Evolutionary conservation across 2,329 filamentous ascomycete genomes (phyloP), one percentile per base, ranked within the genome.

Genomic region (Cercospora sojina): DNA sequence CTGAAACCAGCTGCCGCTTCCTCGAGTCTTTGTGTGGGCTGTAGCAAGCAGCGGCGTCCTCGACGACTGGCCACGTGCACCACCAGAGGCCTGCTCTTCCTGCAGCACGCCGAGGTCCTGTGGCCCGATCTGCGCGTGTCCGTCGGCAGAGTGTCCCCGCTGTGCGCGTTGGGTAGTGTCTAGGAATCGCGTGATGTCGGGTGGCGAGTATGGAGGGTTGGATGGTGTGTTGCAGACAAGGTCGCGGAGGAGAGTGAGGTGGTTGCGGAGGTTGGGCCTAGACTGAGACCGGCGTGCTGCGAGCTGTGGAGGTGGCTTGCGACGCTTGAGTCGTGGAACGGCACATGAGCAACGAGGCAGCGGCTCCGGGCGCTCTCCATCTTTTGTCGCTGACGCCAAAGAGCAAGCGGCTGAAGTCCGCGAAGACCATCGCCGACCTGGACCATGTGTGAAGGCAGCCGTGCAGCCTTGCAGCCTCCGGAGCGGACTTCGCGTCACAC

Each of bases 51-150:
- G 47, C 49, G 6, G 31, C 47, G 65, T 29, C 56, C 43, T 67
- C 60, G 38, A 61, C 25, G 27, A 62, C 47, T 49, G 65, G 32
- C 35, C 65, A 67, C 65, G 65, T 67, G 65, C 65, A 27, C 62
- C 29, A 51, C 41, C 27, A 7, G 16, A 18, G 32, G 32, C 62
- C 23, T 51, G 62, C 25, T 41, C 29, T 43, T 53, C 18, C 55
- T 59, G 62, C 57, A 53, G 62, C 41, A 16, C 59, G 56, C 57
- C 57, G 57, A 57, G 27, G n/a, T 29, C 41, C 29, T 25, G 55
- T 47, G 35, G 59, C 57, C 25, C 23, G 16, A 16, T 59, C 38
- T 64, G 55, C 56, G 32, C 56, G 62, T 23, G 29, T 29, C 41
- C 38, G 62, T 12, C 18, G n/a, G 27, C 20, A 16, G 16, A 49